Conservation (phyloP, 2,329 filamentous ascomycete species). For the Calonectria naviculata region DNA sequence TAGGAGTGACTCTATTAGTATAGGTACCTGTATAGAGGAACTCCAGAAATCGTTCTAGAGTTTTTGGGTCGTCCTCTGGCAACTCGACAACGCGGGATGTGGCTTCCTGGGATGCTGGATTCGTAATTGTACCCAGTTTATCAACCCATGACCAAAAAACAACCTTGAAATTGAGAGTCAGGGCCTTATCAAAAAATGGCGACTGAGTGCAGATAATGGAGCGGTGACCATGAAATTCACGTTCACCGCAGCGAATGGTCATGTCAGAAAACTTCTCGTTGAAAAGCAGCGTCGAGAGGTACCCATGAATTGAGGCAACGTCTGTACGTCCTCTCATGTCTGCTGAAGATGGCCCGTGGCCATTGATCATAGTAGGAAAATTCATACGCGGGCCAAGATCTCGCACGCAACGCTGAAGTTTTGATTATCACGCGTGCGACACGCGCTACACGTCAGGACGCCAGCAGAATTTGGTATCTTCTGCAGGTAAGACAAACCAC, state of each 20-base stretch:
- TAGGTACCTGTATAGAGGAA: constrained; percentile 44
- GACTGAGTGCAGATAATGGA: constrained; percentile 50
- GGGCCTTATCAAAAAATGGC: constrained; percentile 42
- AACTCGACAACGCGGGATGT: constrained; percentile 32
- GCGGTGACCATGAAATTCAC: constrained; percentile 46
- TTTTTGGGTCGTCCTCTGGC: constrained; percentile 42
- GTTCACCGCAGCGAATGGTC: constrained; percentile 41
- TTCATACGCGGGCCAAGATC: neutral
- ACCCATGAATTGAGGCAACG: neutral
- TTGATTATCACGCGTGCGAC: neutral
- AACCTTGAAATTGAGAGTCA: constrained; percentile 43
- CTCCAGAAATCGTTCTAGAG: constrained; percentile 41
- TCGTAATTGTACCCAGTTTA: neutral
- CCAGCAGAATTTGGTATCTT: too few species aligned
- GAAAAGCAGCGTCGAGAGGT: neutral
- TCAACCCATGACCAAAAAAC: neutral
- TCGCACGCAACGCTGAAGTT: neutral
- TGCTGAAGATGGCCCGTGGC: neutral
- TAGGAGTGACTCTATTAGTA: neutral
- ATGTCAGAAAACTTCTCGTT: constrained; percentile 46
- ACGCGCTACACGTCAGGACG: too few species aligned
- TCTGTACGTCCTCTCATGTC: neutral
- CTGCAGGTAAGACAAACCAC: too few species aligned
- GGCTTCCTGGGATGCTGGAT: constrained; percentile 29
- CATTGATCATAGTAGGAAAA: too few species aligned